These are phyloP conservation scores for Diplodia corticola DNA, from an alignment of 2,329 filamentous ascomycete genomes.

Conservation along the genomic window DNA sequence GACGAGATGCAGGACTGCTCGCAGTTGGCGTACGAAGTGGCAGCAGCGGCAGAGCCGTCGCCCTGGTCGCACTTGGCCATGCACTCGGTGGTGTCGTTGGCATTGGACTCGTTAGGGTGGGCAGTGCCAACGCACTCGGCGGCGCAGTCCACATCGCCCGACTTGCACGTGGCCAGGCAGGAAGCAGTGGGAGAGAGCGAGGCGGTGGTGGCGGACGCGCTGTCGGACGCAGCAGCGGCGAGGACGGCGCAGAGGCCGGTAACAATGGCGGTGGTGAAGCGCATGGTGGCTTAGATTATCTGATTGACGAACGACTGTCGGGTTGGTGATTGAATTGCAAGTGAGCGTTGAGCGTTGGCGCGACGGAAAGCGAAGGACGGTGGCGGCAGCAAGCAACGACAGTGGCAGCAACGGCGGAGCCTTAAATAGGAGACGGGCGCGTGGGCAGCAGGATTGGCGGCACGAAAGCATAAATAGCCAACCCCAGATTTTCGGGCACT, in stretches of 20 bases:
- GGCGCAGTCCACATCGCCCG: constrained; percentile 52
- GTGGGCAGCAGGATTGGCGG: constrained; percentile 23
- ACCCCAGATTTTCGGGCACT: constrained; percentile 7
- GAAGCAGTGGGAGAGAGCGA: constrained; percentile 34
- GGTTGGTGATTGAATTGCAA: background rate
- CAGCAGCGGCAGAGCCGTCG: constrained; percentile 48
- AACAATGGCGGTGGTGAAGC: constrained; percentile 47
- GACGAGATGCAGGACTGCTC: constrained; percentile 51
- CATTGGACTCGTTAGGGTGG: constrained; percentile 52
- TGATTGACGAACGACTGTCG: constrained; percentile 24
- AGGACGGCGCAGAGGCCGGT: constrained; percentile 44
- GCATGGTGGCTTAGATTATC: constrained; percentile 37
- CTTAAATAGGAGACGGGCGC: constrained; percentile 28
- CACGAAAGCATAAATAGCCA: too few species aligned
- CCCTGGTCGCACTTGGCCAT: constrained; percentile 56
- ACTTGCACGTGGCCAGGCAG: constrained; percentile 42
- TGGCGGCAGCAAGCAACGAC: background rate
- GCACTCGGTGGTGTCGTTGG: constrained; percentile 54
- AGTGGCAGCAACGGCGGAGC: background rate
- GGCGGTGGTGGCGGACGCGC: constrained; percentile 38
- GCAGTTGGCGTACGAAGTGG: constrained; percentile 50
- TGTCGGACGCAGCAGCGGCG: constrained; percentile 29
- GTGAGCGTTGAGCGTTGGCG: constrained; percentile 25
- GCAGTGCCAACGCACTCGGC: constrained; percentile 54
- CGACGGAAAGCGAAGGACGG: constrained; percentile 23